Percentiles rank a stretch among this genome's conserved stretches.
Evolutionary conservation across 257 asterid genomes (phyloP).

Genomic region (Jacaranda mimosifolia): DNA sequence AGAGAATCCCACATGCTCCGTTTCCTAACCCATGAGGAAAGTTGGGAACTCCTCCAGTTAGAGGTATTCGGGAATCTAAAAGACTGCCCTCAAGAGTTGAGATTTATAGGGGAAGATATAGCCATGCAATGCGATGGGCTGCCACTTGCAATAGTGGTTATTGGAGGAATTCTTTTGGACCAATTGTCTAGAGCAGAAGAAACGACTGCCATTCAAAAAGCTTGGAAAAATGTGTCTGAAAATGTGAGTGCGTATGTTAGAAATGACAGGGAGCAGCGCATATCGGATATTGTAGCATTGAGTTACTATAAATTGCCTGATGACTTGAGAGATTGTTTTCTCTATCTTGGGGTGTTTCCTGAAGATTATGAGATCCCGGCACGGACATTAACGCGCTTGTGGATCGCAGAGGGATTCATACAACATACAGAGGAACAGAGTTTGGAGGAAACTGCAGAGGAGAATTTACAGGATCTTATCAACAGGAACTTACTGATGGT

Average conservation of each 20-base stretch:
- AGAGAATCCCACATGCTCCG: constrained; percentile 44
- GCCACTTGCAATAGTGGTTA: constrained; percentile 53
- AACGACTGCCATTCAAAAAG: no score
- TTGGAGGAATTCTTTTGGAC: constrained; percentile 43
- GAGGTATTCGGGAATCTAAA: constrained; percentile 41
- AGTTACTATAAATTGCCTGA: no score
- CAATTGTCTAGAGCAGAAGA: no score
- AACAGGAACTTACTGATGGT: no score
- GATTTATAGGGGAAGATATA: constrained; percentile 41
- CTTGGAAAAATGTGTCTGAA: constrained; percentile 37
- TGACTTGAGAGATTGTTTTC: no score
- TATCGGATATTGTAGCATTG: constrained; percentile 21
- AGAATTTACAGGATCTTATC: no score
- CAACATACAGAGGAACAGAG: not conserved
- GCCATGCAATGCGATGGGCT: constrained; percentile 49
- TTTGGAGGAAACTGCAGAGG: no score
- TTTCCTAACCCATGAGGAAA: constrained; percentile 32
- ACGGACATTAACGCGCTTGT: constrained; percentile 44
- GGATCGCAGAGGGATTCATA: constrained; percentile 67
- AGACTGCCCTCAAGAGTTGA: constrained; percentile 29
- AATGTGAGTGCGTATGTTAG: not conserved
- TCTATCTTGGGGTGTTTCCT: no score
- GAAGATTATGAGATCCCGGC: constrained; percentile 7
- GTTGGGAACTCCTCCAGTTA: constrained; percentile 49
- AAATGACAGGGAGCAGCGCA: not conserved